phyloP scores from a whole-genome alignment of 768 basidiomycete genomes.

The Naganishia randhawae region DNA sequence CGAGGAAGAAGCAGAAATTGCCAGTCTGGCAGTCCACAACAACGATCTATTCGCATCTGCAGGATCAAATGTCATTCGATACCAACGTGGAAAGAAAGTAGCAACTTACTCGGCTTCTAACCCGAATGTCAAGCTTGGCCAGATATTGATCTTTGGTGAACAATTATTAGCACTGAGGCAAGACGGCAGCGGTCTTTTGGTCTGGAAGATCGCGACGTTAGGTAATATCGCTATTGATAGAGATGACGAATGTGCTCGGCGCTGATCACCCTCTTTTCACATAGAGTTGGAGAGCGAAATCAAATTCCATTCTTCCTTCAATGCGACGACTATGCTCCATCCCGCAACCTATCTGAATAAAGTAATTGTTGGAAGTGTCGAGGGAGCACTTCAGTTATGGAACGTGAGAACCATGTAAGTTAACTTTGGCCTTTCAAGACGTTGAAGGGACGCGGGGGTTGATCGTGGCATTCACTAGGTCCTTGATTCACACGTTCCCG shows the following conservation, averaged over 20 bases:
- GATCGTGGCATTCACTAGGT: conserved; percentile 54
- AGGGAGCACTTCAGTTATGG: conserved; percentile 88
- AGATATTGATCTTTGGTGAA: conserved; percentile 73
- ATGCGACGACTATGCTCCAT: conserved; percentile 79
- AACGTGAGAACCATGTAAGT: conserved; percentile 78
- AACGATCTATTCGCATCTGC: conserved; percentile 80
- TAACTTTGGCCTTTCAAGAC: not conserved
- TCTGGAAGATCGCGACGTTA: conserved; percentile 67
- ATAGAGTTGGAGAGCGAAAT: conserved; percentile 65
- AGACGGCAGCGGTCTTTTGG: conserved; percentile 61
- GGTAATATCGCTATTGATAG: conserved; percentile 54
- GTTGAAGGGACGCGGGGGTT: not conserved
- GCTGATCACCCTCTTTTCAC: not conserved
- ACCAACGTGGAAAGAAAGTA: conserved; percentile 83
- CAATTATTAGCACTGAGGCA: conserved; percentile 75
- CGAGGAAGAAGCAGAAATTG: conserved; percentile 69
- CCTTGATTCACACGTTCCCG: conserved; percentile 75
- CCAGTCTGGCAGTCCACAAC: conserved; percentile 73
- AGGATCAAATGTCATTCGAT: conserved; percentile 68
- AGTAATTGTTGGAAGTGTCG: conserved; percentile 72
- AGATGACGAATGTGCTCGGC: too few relatives aligned
- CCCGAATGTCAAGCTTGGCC: conserved; percentile 54
- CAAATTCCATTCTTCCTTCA: conserved; percentile 76
- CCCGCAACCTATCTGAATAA: conserved; percentile 98
- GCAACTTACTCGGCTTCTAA: conserved; percentile 25